Percentiles rank a stretch among this genome's conserved stretches.
Evolutionary conservation across 345 rosid genomes (phyloP).

Genomic region (Citrus hindsii): DNA sequence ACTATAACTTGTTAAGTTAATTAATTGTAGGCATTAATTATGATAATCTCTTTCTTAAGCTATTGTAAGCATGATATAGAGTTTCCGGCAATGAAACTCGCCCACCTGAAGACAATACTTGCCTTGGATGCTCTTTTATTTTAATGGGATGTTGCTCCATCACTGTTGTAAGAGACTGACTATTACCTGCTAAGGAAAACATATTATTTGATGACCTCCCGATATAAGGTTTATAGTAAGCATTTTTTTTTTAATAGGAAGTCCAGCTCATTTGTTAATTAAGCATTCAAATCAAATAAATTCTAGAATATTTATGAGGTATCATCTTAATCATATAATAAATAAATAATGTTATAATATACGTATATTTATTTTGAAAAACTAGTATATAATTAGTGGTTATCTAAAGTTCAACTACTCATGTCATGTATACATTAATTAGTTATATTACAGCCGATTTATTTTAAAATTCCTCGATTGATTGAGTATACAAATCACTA

Average conservation of each 20-base stretch:
- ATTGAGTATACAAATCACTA: too few species aligned
- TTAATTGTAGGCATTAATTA: not conserved
- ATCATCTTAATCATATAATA: too few species aligned
- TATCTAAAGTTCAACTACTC: too few species aligned
- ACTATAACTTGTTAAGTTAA: not conserved
- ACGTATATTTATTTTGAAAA: fast-evolving
- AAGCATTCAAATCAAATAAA: not conserved
- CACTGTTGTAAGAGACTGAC: not conserved
- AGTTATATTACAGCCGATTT: fast-evolving
- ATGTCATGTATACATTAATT: too few species aligned
- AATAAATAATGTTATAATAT: too few species aligned
- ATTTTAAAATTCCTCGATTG: too few species aligned
- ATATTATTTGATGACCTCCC: not conserved
- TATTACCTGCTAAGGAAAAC: too few species aligned
- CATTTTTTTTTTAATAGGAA: not conserved
- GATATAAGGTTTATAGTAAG: too few species aligned
- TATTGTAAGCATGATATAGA: not conserved
- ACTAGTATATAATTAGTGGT: too few species aligned
- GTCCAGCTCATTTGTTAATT: not conserved
- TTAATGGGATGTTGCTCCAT: not conserved
- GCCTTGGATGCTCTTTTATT: not conserved
- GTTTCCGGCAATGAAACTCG: not conserved
- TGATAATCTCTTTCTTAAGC: not conserved
- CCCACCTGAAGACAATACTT: not conserved
- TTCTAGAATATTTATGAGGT: too few species aligned